Conservation (phyloP, 139 green algal genomes). For the Chlamydomonas sp. region DNA sequence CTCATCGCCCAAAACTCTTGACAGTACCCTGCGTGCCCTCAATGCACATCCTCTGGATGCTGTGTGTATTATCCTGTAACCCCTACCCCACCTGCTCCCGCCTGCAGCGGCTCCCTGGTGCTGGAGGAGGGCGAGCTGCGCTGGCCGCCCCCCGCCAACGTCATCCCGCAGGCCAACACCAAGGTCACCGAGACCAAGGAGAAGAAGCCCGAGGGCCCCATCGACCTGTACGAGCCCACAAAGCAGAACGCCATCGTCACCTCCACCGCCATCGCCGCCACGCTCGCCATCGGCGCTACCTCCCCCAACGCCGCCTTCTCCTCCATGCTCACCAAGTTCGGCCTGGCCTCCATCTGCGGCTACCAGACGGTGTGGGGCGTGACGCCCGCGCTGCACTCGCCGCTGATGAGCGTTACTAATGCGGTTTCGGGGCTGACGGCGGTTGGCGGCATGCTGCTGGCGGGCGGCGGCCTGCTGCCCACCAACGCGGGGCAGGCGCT, state of each 20-base stretch:
- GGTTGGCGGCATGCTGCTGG: slow-evolving; percentile 80
- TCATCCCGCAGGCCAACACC: slow-evolving; percentile 36
- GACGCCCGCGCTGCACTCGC: slow-evolving; percentile 88
- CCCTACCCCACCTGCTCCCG: background rate
- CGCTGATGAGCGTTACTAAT: slow-evolving; percentile 96
- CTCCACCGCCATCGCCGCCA: slow-evolving; percentile 8
- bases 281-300: slow-evolving; percentile 48
- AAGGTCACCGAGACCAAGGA: slow-evolving; percentile 21
- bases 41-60: no score
- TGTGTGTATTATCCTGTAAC: background rate
- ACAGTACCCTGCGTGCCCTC: no score
- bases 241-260: slow-evolving; percentile 51
- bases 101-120: slow-evolving; percentile 74
- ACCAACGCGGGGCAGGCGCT: slow-evolving; percentile 66
- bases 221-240: slow-evolving; percentile 73
- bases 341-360: slow-evolving; percentile 81
- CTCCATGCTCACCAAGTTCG: slow-evolving; percentile 89
- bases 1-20: no score
- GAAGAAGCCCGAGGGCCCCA: slow-evolving; percentile 40
- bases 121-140: slow-evolving; percentile 80
- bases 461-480: slow-evolving; percentile 74
- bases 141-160: slow-evolving; percentile 77
- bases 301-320: slow-evolving; percentile 74
- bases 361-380: slow-evolving; percentile 82
- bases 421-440: slow-evolving; percentile 82